Evolutionary conservation across 805 yeast species (phyloP).

Genomic region (Starmerella khaoyaiensis): DNA sequence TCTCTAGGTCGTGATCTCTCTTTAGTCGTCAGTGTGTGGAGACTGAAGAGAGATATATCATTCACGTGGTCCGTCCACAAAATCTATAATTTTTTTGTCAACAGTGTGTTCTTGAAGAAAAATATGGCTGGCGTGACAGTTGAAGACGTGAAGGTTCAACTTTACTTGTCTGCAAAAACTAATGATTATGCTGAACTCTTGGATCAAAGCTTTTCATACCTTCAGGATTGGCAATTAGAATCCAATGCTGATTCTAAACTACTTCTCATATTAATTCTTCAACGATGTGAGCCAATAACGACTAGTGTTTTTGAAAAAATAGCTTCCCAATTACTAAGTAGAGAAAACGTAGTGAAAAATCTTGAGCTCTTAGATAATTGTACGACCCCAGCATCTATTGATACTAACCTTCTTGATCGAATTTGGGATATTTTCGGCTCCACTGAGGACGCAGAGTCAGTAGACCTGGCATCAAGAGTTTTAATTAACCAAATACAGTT

Average conservation of each 20-base stretch:
- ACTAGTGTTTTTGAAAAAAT: not conserved
- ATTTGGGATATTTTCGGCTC: conserved; percentile 9
- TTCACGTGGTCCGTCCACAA: no score
- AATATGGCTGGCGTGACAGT: conserved; percentile 1
- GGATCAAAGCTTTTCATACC: not conserved
- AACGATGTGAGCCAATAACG: conserved; percentile 1
- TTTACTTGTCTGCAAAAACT: conserved; percentile 8
- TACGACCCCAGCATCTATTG: conserved; percentile 2
- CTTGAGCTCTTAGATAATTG: conserved; percentile 6
- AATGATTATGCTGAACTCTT: conserved; percentile 1
- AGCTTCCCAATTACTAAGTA: not conserved
- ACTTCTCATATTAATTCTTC: conserved; percentile 4
- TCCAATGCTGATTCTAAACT: conserved; percentile 1
- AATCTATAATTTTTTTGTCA: not conserved
- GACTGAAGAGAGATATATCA: no score
- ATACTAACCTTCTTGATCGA: not conserved
- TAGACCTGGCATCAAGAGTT: conserved; percentile 8
- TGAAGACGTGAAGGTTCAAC: conserved; percentile 13
- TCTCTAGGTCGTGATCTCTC: no score
- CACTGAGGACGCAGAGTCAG: conserved; percentile 9
- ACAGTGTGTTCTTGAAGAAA: not conserved
- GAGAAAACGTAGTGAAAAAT: not conserved
- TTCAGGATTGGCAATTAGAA: conserved; percentile 4
- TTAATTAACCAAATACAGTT: conserved; percentile 7
- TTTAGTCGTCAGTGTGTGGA: no score